These are phyloP conservation scores for Apiospora malaysiana DNA, from an alignment of 2,329 filamentous ascomycete genomes.

Conservation along the genomic window DNA sequence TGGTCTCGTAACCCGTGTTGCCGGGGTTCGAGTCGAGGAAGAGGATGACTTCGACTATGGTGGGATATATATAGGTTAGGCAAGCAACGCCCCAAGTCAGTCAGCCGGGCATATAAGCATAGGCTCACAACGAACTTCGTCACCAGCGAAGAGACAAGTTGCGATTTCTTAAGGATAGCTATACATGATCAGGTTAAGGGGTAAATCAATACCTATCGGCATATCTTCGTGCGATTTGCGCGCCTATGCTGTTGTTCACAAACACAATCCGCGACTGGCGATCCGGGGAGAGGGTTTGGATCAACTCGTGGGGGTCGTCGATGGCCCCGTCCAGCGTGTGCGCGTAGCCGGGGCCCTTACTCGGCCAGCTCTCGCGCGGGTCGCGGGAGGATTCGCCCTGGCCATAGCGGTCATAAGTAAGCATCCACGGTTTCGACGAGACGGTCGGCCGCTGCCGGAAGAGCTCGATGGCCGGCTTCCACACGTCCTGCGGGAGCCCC, in stretches of 20 bases:
- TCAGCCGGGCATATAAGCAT: no score
- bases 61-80: conserved; percentile 42
- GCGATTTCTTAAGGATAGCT: conserved; percentile 30
- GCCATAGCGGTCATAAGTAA: conserved; percentile 61
- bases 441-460: conserved; percentile 22
- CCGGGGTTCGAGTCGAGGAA: conserved; percentile 65
- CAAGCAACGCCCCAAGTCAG: not conserved
- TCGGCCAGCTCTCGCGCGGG: conserved; percentile 37
- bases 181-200: not conserved
- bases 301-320: conserved; percentile 49
- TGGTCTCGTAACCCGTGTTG: conserved; percentile 58
- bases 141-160: no score
- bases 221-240: conserved; percentile 53
- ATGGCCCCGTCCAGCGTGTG: conserved; percentile 53
- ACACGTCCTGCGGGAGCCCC: not conserved
- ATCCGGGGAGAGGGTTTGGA: conserved; percentile 29
- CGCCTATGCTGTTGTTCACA: conserved; percentile 59
- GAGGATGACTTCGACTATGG: conserved; percentile 51
- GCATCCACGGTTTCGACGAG: not conserved
- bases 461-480: conserved; percentile 20
- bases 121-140: no score
- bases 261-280: conserved; percentile 42
- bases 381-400: conserved; percentile 54
- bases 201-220: conserved; percentile 30
- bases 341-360: conserved; percentile 44